Percentiles rank a stretch among this genome's conserved stretches.
These are phyloP conservation scores for Rhizopogon sp. DNA, from an alignment of 768 basidiomycete genomes.

Conservation along the genomic window DNA sequence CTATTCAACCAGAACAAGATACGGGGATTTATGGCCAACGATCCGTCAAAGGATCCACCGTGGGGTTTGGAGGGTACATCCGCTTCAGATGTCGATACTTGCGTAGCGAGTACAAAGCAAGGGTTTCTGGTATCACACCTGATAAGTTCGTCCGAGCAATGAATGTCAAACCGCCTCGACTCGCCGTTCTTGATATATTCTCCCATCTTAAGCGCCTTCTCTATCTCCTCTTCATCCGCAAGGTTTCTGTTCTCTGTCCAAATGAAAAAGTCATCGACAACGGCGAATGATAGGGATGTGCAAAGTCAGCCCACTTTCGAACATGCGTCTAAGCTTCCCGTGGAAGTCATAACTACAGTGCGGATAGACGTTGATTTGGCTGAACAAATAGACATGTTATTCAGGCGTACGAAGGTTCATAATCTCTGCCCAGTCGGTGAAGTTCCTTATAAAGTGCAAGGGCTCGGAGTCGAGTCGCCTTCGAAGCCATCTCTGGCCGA, in stretches of 20 bases:
- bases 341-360: conserved; percentile 69
- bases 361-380: conserved; percentile 3
- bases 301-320: conserved; percentile 53
- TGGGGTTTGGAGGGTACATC: conserved; percentile 48
- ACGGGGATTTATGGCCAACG: background rate
- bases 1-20: background rate
- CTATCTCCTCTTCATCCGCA: conserved; percentile 65
- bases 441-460: conserved; percentile 80
- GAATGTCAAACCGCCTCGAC: conserved; percentile 9
- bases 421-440: conserved; percentile 73
- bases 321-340: conserved; percentile 62
- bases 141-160: background rate
- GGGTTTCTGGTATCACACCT: conserved; percentile 48
- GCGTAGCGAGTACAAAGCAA: conserved; percentile 75
- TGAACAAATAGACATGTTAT: background rate
- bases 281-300: background rate
- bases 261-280: background rate
- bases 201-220: conserved; percentile 66
- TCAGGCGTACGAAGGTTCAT: conserved; percentile 68
- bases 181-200: conserved; percentile 86
- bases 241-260: conserved; percentile 60
- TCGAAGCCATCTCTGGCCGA: conserved; percentile 37
- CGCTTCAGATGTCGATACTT: conserved; percentile 80
- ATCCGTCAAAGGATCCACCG: conserved; percentile 8
- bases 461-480: conserved; percentile 54